These are phyloP conservation scores for Caloboletus inedulis DNA, from an alignment of 1,284 basidiomycete species.

Conservation along the genomic window DNA sequence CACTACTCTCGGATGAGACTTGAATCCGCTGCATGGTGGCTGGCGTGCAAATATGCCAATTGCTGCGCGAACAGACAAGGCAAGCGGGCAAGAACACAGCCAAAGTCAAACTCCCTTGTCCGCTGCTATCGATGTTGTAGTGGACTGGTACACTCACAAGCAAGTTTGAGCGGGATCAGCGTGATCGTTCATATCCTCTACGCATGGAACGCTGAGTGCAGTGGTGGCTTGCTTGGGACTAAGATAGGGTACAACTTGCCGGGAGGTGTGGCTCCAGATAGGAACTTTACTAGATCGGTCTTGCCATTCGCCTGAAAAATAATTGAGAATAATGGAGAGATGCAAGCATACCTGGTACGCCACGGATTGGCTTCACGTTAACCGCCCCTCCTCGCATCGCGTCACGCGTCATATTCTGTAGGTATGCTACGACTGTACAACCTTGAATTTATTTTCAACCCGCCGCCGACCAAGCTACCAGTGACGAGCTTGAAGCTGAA, in stretches of 20 bases:
- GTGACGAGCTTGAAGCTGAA: neutral
- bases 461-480: neutral
- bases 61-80: neutral
- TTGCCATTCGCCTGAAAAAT: neutral
- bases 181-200: neutral
- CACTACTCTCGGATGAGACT: neutral
- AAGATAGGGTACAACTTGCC: neutral
- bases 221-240: neutral
- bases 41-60: neutral
- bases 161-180: neutral
- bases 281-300: neutral
- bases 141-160: neutral
- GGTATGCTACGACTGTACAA: neutral
- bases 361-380: neutral
- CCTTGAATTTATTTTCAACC: neutral
- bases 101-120: neutral
- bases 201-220: neutral
- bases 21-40: neutral
- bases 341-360: neutral
- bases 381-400: neutral
- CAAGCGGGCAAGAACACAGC: neutral
- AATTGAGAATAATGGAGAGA: neutral
- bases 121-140: neutral
- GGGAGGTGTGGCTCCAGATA: neutral
- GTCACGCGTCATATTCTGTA: neutral